Evolutionary conservation across 2,329 filamentous ascomycete species (phyloP).

Genomic region (Amauroascus verrucosus): DNA sequence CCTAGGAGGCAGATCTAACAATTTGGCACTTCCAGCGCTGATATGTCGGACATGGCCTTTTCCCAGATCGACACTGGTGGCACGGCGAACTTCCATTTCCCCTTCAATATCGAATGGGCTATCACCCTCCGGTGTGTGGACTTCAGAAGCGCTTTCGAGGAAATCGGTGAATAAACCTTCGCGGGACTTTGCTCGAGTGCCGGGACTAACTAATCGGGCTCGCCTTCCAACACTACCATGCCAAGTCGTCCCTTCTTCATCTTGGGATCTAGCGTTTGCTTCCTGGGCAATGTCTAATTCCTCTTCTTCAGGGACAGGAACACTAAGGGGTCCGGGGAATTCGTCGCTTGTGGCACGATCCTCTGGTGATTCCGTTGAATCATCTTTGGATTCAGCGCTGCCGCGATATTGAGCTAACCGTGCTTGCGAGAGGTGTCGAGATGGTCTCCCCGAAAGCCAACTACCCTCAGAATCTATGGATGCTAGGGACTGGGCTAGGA

Average conservation of each 20-base stretch:
- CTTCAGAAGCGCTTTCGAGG: constrained; percentile 27
- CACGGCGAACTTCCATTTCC: constrained; percentile 46
- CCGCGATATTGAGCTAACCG: constrained; percentile 29
- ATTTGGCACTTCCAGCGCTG: constrained; percentile 65
- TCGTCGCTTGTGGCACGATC: constrained; percentile 62
- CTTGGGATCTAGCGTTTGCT: constrained; percentile 44
- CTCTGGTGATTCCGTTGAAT: constrained; percentile 50
- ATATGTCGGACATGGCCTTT: constrained; percentile 59
- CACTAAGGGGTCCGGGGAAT: constrained; percentile 52
- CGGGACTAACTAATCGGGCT: constrained; percentile 54
- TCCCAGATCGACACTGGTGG: constrained; percentile 59
- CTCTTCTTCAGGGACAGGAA: constrained; percentile 36
- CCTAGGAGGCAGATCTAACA: constrained; percentile 54
- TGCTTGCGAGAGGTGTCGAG: constrained; percentile 41
- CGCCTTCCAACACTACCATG: constrained; percentile 46
- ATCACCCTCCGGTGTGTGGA: constrained; percentile 28
- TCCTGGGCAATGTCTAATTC: background rate
- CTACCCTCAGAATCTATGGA: constrained; percentile 93
- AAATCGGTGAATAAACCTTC: constrained; percentile 50
- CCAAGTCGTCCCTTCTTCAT: constrained; percentile 30
- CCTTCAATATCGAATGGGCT: constrained; percentile 27
- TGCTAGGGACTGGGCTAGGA: constrained; percentile 71
- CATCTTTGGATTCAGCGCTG: constrained; percentile 38
- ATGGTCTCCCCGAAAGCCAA: constrained; percentile 74
- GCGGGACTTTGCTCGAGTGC: constrained; percentile 49